Evolutionary conservation across 2,329 filamentous ascomycete genomes (phyloP), one percentile per base, ranked within the genome.

Genomic region (Colletotrichum sp.): DNA sequence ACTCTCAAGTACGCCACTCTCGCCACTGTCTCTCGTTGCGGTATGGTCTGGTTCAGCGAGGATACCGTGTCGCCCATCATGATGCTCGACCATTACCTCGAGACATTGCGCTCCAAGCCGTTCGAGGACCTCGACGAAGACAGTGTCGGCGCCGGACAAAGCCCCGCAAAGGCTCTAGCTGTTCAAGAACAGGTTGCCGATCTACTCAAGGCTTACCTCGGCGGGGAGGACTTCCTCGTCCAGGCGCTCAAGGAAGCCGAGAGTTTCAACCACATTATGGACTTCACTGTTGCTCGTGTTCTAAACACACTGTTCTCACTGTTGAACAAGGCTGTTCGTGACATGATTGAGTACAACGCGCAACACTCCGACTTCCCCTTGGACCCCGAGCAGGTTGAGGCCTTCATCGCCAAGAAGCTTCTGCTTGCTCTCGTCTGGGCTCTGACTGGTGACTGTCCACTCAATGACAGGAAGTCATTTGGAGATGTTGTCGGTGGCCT

Each of bases 21-120:
- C 61, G 97, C 97, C 72, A 99, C 97, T n/a, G 97, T 99, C 82
- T 98, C 95, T 93, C 96, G 97, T 87, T 99, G 97, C 84, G 97
- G 97, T 90, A 99, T 99, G 97, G 98, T 99, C 16, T 99, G 97
- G 97, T 99, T 99, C 87, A 99, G 96, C 83, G 96, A 98, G 81
- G 98, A 99, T 82, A 99, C 96, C 32, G 96, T 99, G 55, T 96
- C 95, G 36, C 92, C 96, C 2, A 91, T 91, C 79, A 98, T 99
- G 94, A 95, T 99, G 92, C 94, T 99, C 55, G 90, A 92, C 78
- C 95, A 99, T 85, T 98, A 99, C 82, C 91, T 99, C 69, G 92
- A 97, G 77, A 93, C 93, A 63, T 91, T 99, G 52, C 93, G 94
- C 79, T 94, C 92, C 5, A 93, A 95, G 72, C 92, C 95, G 0